These are phyloP conservation scores for Suillus alpinus DNA, from an alignment of 768 basidiomycete species.

Conservation along the genomic window DNA sequence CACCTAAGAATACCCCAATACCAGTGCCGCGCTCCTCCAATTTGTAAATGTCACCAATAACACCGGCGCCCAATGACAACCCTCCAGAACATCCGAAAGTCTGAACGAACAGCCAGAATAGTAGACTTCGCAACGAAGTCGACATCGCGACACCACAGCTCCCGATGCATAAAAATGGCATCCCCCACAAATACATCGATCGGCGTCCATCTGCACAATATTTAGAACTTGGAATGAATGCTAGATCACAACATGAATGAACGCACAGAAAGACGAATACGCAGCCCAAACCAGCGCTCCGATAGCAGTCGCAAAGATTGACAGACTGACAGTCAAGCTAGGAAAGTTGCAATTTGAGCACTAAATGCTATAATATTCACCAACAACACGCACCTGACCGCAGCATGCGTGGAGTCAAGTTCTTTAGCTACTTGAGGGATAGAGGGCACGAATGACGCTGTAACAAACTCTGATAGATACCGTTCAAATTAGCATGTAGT, in stretches of 20 bases:
- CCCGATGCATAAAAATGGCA: constrained; percentile 54
- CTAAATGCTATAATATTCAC: not conserved
- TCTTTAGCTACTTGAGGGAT: constrained; percentile 68
- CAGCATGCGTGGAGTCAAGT: constrained; percentile 48
- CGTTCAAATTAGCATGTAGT: not conserved
- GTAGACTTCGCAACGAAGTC: constrained; percentile 41
- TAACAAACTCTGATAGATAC: constrained; percentile 51
- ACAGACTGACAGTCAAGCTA: constrained; percentile 47
- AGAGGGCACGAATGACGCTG: constrained; percentile 64
- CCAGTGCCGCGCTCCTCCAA: constrained; percentile 55
- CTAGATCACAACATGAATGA: constrained; percentile 11
- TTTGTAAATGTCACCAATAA: constrained; percentile 59
- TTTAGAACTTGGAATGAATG: not conserved
- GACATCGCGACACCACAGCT: constrained; percentile 56
- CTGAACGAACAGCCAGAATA: constrained; percentile 59
- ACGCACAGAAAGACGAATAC: constrained; percentile 43
- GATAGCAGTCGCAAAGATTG: constrained; percentile 39
- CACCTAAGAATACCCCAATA: constrained; percentile 52
- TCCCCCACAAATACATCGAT: constrained; percentile 50
- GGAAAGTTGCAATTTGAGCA: not conserved
- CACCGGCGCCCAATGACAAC: constrained; percentile 49
- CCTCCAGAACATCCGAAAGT: constrained; percentile 56
- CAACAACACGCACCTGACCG: constrained; percentile 44
- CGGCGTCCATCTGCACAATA: constrained; percentile 53
- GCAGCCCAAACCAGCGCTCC: constrained; percentile 48